Base-by-base conservation (phyloP, 139 green algal genomes). In the Mesostigma viride region DNA sequence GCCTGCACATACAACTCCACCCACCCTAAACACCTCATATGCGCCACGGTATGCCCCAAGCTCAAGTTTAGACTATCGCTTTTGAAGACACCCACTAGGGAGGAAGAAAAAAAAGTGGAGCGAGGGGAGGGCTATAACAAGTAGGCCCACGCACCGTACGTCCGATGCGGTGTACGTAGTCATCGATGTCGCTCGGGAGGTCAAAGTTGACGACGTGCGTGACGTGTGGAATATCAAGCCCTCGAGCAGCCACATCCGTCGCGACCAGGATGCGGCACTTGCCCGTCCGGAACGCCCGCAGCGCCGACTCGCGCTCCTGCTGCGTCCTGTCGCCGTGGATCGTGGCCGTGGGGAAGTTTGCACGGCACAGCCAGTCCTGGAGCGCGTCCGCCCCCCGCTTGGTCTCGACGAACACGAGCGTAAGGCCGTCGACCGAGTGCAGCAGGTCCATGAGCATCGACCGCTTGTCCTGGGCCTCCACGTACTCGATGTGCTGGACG, bases 371-470 rank as follows among this genome's bases (percentile, higher is more conserved):
- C 74, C 87, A 95, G 75, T 95, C 89, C 77, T 97, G 91, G 51
- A 97, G 79, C 31, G 87, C 78, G 68, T 97, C 91, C n/a, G 91
- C 91, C 34, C 91, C 90, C 40, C 88, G 85, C 87, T 96, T 96
- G 30, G 91, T 97, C 85, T 97, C 91, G 59, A 96, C 91, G 78
- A 97, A 97, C 11, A 97, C 87, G 34, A 97, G 80, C 17, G 91
- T 96, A 35, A 97, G 78, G 47, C 91, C 91, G 76, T 92, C 85
- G 8, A 95, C 83, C 3, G 85, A 85, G 69, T 84, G 79, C 59
- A 96, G 84, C 14, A 97, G 85, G 79, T 97, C 91, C 79, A 97
- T 81, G 58, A 97, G 86, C 56, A 91, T 89, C 68, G 88, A 82
- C 63, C 89, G 82, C 83, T 96, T 96, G 69, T 95, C 88, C 31